Conservation (phyloP, 768 basidiomycete species). For the Arthromyces matolae region DNA sequence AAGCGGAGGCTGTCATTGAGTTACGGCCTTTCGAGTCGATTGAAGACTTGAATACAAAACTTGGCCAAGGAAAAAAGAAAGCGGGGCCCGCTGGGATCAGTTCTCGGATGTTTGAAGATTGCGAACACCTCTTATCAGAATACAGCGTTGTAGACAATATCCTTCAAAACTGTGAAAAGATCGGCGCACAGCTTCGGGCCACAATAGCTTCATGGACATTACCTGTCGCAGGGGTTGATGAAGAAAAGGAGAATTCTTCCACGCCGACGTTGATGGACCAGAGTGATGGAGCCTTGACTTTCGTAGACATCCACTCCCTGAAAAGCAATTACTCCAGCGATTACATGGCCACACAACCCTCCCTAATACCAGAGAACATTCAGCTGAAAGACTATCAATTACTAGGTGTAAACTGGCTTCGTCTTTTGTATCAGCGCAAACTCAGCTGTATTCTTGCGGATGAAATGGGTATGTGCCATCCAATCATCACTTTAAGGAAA, state of each 20-base stretch:
- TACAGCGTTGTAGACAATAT: slow-evolving; percentile 88
- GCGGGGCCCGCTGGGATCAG: slow-evolving; percentile 80
- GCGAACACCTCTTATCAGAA: slow-evolving; percentile 75
- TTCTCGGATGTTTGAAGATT: slow-evolving; percentile 87
- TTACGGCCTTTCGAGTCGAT: slow-evolving; percentile 78
- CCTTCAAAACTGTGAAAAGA: slow-evolving; percentile 82
- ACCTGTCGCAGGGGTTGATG: slow-evolving; percentile 33
- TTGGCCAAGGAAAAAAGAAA: slow-evolving; percentile 87
- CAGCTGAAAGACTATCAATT: slow-evolving; percentile 95
- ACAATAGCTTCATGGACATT: slow-evolving; percentile 77
- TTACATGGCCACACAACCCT: slow-evolving; percentile 76
- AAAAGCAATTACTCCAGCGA: slow-evolving; percentile 45
- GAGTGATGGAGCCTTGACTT: slow-evolving; percentile 62
- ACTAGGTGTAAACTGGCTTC: slow-evolving; percentile 96
- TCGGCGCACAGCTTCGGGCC: slow-evolving; percentile 68
- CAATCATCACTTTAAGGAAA: slow-evolving; percentile 1
- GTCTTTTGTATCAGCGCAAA: slow-evolving; percentile 74
- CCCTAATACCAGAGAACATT: slow-evolving; percentile 59
- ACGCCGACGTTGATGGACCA: slow-evolving; percentile 27
- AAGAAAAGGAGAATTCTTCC: slow-evolving; percentile 32
- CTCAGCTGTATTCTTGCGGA: slow-evolving; percentile 96
- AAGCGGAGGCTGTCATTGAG: slow-evolving; percentile 74
- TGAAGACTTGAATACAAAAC: slow-evolving; percentile 69
- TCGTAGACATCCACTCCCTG: slow-evolving; percentile 44
- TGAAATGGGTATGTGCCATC: slow-evolving; percentile 82